Evolutionary conservation across 129 eudicot genomes (phyloP).

Genomic region (Centella asiatica): DNA sequence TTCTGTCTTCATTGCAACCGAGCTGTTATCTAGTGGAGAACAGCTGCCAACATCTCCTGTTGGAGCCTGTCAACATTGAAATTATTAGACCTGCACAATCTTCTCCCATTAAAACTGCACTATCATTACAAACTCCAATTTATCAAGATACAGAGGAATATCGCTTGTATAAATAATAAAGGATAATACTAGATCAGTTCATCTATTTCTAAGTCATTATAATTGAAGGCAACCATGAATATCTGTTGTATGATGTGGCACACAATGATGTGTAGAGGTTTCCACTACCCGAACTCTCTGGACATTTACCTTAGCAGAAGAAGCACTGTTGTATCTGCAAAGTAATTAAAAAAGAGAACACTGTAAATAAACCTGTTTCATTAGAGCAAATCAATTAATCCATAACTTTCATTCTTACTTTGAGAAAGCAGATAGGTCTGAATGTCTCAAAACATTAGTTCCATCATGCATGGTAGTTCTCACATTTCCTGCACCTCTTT

Average conservation of each 20-base stretch:
- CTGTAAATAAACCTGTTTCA: not conserved
- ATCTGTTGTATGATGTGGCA: not conserved
- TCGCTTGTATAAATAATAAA: not conserved
- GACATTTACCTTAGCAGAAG: constrained; percentile 11
- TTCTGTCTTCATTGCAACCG: constrained; percentile 1
- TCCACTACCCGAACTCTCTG: not conserved
- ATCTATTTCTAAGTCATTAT: not conserved
- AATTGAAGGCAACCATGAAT: not conserved
- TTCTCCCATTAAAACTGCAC: not conserved
- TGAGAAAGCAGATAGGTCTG: constrained; percentile 18
- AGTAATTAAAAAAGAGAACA: not conserved
- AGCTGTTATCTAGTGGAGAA: constrained; percentile 18
- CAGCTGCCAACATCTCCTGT: constrained; percentile 11
- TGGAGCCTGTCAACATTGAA: constrained; percentile 9
- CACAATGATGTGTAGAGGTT: not conserved
- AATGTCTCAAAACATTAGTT: constrained; percentile 13
- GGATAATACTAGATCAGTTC: not conserved
- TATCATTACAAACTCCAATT: not conserved
- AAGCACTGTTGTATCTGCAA: constrained; percentile 13
- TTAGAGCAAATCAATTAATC: not conserved
- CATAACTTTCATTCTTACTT: constrained; percentile 7
- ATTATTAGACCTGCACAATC: not conserved
- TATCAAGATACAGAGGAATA: not conserved
- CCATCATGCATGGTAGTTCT: not conserved
- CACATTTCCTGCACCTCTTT: not conserved